phyloP scores from a whole-genome alignment of 805 yeast species.

The Starmera dryadoides region DNA sequence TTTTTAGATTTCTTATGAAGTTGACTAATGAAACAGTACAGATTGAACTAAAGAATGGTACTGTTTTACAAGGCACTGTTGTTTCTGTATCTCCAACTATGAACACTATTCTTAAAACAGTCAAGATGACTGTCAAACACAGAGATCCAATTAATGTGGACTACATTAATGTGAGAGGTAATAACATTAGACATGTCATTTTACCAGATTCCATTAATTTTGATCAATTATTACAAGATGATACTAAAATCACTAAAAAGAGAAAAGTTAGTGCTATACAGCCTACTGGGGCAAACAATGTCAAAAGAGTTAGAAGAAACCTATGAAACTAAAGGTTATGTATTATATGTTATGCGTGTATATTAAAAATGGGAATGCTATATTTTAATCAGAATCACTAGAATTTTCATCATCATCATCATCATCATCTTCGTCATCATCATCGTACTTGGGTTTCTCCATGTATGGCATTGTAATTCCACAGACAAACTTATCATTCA shows the following conservation, averaged over 20 bases:
- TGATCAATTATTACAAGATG: slow-evolving; percentile 51
- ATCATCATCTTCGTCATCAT: slow-evolving; percentile 25
- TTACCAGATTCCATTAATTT: slow-evolving; percentile 83
- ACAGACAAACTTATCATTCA: slow-evolving; percentile 51
- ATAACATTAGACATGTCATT: slow-evolving; percentile 74
- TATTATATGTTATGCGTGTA: background rate
- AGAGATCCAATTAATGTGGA: slow-evolving; percentile 67
- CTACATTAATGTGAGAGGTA: slow-evolving; percentile 82
- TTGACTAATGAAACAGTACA: slow-evolving; percentile 81
- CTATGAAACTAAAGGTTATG: slow-evolving; percentile 6
- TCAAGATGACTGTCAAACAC: slow-evolving; percentile 66
- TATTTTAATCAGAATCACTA: slow-evolving; percentile 1
- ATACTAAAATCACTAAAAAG: slow-evolving; percentile 9
- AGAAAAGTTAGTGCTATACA: slow-evolving; percentile 9
- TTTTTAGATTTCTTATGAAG: slow-evolving; percentile 63
- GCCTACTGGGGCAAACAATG: slow-evolving; percentile 9
- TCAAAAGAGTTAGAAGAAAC: slow-evolving; percentile 28
- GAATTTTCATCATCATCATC: slow-evolving; percentile 15
- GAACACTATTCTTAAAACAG: slow-evolving; percentile 80
- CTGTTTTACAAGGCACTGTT: slow-evolving; percentile 76
- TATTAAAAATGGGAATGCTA: no score
- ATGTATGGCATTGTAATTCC: slow-evolving; percentile 67
- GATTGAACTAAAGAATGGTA: slow-evolving; percentile 88
- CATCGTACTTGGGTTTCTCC: slow-evolving; percentile 18
- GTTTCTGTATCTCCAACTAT: slow-evolving; percentile 83